Percentiles rank a stretch among this genome's conserved stretches.
phyloP scores from a whole-genome alignment of 2,329 filamentous ascomycete genomes.

The Neodidymelliopsis sp. region DNA sequence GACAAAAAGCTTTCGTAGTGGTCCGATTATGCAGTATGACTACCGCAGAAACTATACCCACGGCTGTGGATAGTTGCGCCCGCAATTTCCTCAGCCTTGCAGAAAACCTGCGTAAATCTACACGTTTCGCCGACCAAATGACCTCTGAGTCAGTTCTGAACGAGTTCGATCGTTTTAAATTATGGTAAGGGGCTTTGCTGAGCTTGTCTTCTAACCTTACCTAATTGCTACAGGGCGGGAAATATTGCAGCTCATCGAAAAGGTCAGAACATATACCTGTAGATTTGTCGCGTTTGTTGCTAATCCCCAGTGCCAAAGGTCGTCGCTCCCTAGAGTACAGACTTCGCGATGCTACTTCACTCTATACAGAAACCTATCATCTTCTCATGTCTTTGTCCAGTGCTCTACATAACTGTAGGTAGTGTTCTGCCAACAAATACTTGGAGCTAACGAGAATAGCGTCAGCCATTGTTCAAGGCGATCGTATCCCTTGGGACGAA shows the following conservation, averaged over 20 bases:
- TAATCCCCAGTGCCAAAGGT: not conserved
- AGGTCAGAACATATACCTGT: no score
- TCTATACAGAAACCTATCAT: not conserved
- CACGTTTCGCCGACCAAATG: not conserved
- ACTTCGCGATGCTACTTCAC: not conserved
- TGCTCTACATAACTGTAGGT: not conserved
- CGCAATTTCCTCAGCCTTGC: conserved; percentile 10
- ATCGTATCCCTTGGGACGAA: not conserved
- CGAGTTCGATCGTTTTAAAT: conserved; percentile 12
- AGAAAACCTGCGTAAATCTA: not conserved
- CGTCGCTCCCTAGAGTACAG: conserved; percentile 3
- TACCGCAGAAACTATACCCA: no score
- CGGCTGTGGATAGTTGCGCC: conserved; percentile 7
- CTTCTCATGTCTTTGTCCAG: not conserved
- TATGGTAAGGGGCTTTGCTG: not conserved
- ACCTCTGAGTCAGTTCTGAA: not conserved
- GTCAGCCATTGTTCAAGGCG: not conserved
- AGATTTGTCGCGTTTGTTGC: no score
- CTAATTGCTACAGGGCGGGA: no score
- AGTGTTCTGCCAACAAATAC: no score
- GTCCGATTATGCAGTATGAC: no score
- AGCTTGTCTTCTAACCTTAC: no score
- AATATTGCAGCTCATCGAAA: no score
- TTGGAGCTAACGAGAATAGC: not conserved
- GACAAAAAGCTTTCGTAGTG: no score